These are phyloP conservation scores for Phytopythium aichiense DNA, from an alignment of 352 stramenopile species.

Conservation along the genomic window DNA sequence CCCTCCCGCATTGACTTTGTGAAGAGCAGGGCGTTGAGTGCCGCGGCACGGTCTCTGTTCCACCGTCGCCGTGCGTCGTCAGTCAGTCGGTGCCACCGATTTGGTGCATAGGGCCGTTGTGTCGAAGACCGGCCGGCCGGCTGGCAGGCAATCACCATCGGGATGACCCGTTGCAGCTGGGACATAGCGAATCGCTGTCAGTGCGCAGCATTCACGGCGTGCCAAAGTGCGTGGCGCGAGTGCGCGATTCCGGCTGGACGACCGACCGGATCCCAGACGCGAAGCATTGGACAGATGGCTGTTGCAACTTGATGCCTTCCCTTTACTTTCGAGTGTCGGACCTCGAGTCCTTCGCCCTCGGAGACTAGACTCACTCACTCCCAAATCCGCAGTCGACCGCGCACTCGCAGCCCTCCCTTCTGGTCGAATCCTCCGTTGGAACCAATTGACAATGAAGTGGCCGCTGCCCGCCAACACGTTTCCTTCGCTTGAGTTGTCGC, in stretches of 20 bases:
- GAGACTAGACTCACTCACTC: background rate
- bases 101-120: background rate
- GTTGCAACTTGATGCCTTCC: background rate
- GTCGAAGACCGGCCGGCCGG: background rate
- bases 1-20: background rate
- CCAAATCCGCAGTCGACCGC: background rate
- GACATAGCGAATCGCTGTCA: background rate
- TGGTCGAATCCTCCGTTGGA: background rate
- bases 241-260: conserved; percentile 2
- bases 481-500: conserved; percentile 20
- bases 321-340: background rate
- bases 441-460: conserved; percentile 20
- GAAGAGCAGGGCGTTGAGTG: background rate
- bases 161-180: background rate
- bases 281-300: background rate
- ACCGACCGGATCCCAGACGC: background rate
- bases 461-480: conserved; percentile 26
- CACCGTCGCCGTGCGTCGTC: background rate
- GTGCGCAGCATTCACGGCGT: background rate
- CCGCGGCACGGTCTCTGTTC: background rate
- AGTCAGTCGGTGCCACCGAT: background rate
- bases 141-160: conserved; percentile 1
- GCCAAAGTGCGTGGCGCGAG: background rate
- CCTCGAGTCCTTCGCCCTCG: background rate
- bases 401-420: background rate